Evolutionary conservation across 176 grass and related monocot species (phyloP).

Genomic region (Thalia dealbata): DNA sequence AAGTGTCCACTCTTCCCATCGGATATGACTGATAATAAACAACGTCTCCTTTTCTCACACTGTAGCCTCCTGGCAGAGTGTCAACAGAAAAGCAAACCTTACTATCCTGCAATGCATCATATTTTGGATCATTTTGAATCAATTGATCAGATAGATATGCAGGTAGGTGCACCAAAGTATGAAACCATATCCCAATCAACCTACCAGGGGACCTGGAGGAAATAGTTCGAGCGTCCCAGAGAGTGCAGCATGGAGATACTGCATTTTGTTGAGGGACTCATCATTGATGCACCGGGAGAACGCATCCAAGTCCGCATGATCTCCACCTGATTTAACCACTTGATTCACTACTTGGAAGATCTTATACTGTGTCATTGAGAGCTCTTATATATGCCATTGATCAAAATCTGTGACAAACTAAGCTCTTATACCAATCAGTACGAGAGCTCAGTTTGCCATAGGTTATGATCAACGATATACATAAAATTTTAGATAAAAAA

Average conservation of each 20-base stretch:
- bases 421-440: too few relatives aligned
- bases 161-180: too few relatives aligned
- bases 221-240: slow-evolving; percentile 63
- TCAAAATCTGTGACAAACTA: too few relatives aligned
- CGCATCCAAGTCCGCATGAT: slow-evolving; percentile 11
- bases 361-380: slow-evolving; percentile 29
- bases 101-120: slow-evolving; percentile 26
- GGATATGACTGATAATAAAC: slow-evolving; percentile 65
- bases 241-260: slow-evolving; percentile 65
- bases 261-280: slow-evolving; percentile 40
- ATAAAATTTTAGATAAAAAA: too few relatives aligned
- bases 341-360: slow-evolving; percentile 30
- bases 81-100: slow-evolving; percentile 67
- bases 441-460: too few relatives aligned
- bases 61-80: slow-evolving; percentile 53
- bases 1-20: slow-evolving; percentile 80
- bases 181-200: too few relatives aligned
- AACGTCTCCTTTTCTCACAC: slow-evolving; percentile 54
- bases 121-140: not conserved
- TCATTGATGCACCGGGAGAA: slow-evolving; percentile 31
- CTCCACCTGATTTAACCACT: slow-evolving; percentile 16
- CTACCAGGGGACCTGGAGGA: slow-evolving; percentile 53
- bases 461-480: too few relatives aligned
- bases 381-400: slow-evolving; percentile 38
- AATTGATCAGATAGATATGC: too few relatives aligned